phyloP scores from a whole-genome alignment of 2,329 filamentous ascomycete genomes.

The Dactylellina cionopaga region DNA sequence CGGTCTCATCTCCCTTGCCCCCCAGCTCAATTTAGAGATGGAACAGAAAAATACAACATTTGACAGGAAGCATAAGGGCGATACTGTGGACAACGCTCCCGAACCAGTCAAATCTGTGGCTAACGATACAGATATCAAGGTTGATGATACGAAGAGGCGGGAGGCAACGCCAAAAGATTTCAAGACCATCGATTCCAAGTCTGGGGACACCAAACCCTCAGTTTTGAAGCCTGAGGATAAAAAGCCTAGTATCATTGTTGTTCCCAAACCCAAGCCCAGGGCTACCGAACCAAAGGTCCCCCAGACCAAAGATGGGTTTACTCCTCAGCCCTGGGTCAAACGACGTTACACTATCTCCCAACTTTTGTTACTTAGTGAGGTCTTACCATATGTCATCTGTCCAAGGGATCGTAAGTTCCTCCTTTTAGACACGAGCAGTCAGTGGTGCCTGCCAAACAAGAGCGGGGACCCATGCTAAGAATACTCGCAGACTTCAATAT shows the following conservation, averaged over 20 bases:
- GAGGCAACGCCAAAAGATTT: too few species aligned
- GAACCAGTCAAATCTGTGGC: neutral
- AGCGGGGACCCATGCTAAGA: too few species aligned
- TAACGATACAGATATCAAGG: neutral
- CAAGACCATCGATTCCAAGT: neutral
- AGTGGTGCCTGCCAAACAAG: too few species aligned
- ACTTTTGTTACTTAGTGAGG: conserved; percentile 43
- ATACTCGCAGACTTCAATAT: conserved; percentile 32
- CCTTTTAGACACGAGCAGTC: neutral
- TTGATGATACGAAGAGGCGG: neutral
- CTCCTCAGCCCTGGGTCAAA: conserved; percentile 46
- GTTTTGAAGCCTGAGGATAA: neutral
- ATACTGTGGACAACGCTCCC: neutral
- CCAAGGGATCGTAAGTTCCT: conserved; percentile 41
- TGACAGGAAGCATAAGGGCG: too few species aligned
- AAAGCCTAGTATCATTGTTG: conserved; percentile 10
- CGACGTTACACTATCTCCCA: conserved; percentile 48
- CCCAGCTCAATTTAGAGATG: neutral
- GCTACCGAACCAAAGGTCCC: conserved; percentile 22
- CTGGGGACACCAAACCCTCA: neutral
- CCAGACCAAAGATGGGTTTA: conserved; percentile 44
- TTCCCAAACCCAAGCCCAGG: conserved; percentile 29
- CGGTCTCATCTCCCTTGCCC: neutral
- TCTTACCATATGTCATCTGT: conserved; percentile 45
- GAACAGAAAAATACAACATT: too few species aligned